Base-by-base conservation (phyloP, 2,329 filamentous ascomycete genomes). In the Fusarium anthophilum region DNA sequence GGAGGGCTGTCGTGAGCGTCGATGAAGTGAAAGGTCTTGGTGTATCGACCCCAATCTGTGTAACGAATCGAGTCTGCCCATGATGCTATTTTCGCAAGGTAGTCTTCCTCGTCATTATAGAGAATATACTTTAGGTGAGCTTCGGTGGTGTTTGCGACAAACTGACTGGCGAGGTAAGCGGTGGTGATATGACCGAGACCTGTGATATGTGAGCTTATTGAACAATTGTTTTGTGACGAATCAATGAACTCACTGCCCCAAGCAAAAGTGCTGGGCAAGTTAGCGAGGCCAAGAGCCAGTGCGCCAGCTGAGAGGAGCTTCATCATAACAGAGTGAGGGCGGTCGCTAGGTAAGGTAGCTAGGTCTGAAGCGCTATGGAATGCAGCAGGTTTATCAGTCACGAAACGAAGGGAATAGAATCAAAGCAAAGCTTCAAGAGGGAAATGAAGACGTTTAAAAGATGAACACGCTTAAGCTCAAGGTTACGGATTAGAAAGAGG, bases 51-150 rank as follows among this genome's bases (percentile, higher is more conserved):
- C 83, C 88, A 91, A 80, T 87, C 86, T 13, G 89, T 91, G 82
- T 92, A 92, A 30, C 90, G 86, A 80, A 91, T 86, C 44, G 86
- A 90, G 82, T 93, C 91, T 37, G 91, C 91, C 91, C 91, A 93
- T 15, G 89, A 89, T 7, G 91, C 91, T 7, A 92, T 87, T 64
- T 86, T 86, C 54, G 90, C 90, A 32, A 93, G 85, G 77, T 91
- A 92, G 76, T 90, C 86, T 63, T 83, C 81, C 4, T 87, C 87
- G 41, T 86, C 79, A 79, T 88, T 89, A 71, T 85, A 81, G 47
- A 93, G 84, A 57, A 92, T 83, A 9, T 82, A 79, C 78, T 92
- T 87, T 77, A 92, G 88, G 79, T 88, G 89, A 44, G 82, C 70
- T 28, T 88, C 83, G 20, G 91, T 92, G 37, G 85, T 80, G 41